Percentiles rank a stretch among this genome's conserved stretches.
These are phyloP conservation scores for Thalia dealbata DNA, from an alignment of 176 grass and related monocot genomes.

Conservation along the genomic window DNA sequence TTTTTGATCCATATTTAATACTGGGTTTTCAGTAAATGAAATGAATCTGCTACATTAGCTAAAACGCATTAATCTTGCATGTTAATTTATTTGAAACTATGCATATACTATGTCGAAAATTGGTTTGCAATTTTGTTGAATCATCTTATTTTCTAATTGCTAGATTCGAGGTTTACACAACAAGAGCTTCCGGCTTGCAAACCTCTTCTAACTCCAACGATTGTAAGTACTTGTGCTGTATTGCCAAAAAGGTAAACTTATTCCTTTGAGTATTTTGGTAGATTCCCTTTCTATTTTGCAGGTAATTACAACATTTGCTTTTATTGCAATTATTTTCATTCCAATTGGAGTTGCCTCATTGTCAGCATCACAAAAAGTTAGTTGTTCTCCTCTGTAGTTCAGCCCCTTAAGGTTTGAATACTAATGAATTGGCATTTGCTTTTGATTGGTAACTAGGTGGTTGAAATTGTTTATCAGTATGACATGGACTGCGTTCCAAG, in stretches of 20 bases:
- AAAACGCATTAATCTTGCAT: too few species aligned
- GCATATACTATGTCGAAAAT: background rate
- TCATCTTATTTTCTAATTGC: background rate
- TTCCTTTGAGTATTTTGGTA: slow-evolving; percentile 7
- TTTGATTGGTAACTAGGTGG: slow-evolving; percentile 41
- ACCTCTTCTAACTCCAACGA: slow-evolving; percentile 75
- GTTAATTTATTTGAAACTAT: background rate
- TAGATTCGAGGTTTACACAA: slow-evolving; percentile 90
- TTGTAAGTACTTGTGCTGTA: slow-evolving; percentile 33
- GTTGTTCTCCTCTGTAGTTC: background rate
- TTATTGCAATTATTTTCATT: slow-evolving; percentile 54
- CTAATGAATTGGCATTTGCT: slow-evolving; percentile 8
- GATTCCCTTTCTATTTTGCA: slow-evolving; percentile 5
- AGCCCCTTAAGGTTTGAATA: background rate
- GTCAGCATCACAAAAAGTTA: slow-evolving; percentile 54
- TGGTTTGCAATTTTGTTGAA: background rate
- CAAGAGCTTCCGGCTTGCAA: slow-evolving; percentile 98
- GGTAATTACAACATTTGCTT: slow-evolving; percentile 55
- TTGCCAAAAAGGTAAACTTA: background rate
- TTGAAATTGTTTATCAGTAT: slow-evolving; percentile 63
- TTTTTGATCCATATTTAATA: background rate
- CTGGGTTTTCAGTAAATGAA: too few species aligned
- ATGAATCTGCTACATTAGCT: too few species aligned
- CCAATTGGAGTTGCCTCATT: slow-evolving; percentile 59
- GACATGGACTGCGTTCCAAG: slow-evolving; percentile 45